Evolutionary conservation across 257 asterid species (phyloP), one percentile per base, ranked within the genome.

Genomic region (Solanum paucissectum): DNA sequence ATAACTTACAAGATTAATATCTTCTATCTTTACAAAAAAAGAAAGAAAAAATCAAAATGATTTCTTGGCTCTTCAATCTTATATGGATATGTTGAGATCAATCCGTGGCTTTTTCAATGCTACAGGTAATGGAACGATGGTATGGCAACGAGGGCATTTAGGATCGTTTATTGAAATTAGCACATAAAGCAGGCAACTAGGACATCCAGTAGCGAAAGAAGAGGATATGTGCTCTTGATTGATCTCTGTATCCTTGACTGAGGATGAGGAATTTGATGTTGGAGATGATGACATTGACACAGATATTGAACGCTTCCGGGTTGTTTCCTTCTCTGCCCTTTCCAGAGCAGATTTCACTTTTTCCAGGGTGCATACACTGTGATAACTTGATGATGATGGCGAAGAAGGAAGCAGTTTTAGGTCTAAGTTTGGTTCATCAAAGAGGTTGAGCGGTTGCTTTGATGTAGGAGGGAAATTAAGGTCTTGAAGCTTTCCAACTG

Each of bases 331-430:
- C 91, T 94, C 98, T 1, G 94, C 98, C 88, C 98, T 92, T 87
- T 92, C 98, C 0, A 96, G 94, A 2, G 99, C 99, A 0, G 92
- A 96, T 88, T 94, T 94, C 44, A 96, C 98, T 72, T 95, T 96
- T 90, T 96, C 98, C 3, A 96, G 92, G 20, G 99, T 96, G 95
- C 99, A 96, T 3, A 96, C 98, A 44, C 98, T 96, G 27, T 90
- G 94, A 90, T 93, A 92, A 23, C 71, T 87, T 7, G 93, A 74
- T 5, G 94, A 64, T 0, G 94, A 86, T 1, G 91, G 88, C 0
- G 93, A 84, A 0, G 91, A 87, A 1, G 94, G 88, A 9, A 91
- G 93, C 2, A 94, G 91, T 93, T 94, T 96, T 25, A 96, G 89
- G 75, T 94, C 98, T 37, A 94, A 84, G 88, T 52, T 83, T 62